Evolutionary conservation across 345 rosid species (phyloP), one percentile per base, ranked within the genome.

Genomic region (Eucalyptus marginata): DNA sequence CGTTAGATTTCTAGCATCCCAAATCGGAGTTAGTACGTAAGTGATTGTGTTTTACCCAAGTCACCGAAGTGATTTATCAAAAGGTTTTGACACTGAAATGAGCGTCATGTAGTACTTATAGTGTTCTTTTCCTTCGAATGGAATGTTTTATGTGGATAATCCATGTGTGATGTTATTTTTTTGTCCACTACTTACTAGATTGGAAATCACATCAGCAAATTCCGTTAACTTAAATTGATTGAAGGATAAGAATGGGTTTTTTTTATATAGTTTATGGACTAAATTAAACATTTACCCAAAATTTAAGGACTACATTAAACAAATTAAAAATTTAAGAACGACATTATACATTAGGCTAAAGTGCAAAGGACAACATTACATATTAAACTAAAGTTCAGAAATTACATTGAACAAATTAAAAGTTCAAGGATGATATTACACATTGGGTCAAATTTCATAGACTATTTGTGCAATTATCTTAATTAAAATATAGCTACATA

Each of bases 1-100:
- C 1, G 4, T 29, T 0, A 2, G 0, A 27, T 62, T 62, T 59
- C 13, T 2, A 6, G 14, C 15, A 62, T 62, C 31, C 33, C 7
- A 13, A 29, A 27, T 62, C 8, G 1, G 4, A 62, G 4, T 62
- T 29, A 13, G 68, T 29, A 62, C 0, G 3, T 27, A 27, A 59
- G 0, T 59, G 15, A 59, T 27, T 6, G 29, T 62, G n/a, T 62
- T 59, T 62, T 12, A 62, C 17, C 31, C 15, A 62, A 62, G n/a
- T 13, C 33, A 62, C 33, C 0, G 0, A 62, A 27, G 15, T 27
- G 16, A 27, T 62, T 29, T 8, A 13, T 27, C 3, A 1, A 62
- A 62, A 27, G 7, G 8, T 62, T 62, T 59, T 59, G 15, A 6
- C 7, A 59, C 8, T 59, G 0, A 59, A 27, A 29, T 59, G 31